Percentiles rank a stretch among this genome's conserved stretches.
Conservation (phyloP, 768 basidiomycete genomes). For the Tulasnella sp. region DNA sequence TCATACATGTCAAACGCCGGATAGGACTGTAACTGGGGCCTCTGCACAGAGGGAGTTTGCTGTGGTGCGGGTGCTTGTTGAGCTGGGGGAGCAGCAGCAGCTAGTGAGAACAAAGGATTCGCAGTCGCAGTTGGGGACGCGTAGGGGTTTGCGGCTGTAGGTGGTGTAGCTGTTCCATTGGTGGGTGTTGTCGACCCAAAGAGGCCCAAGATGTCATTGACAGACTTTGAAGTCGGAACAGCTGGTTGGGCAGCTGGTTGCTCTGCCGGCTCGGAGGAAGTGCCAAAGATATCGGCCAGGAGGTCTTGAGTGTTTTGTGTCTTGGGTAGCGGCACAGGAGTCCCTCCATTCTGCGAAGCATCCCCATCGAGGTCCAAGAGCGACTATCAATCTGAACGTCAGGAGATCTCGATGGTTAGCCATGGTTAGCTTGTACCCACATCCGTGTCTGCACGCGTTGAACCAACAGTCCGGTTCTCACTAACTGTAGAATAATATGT, state of each 20-base stretch:
- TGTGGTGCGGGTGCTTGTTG: constrained; percentile 20
- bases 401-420: not conserved
- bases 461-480: constrained; percentile 93
- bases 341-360: constrained; percentile 29
- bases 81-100: constrained; percentile 18
- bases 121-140: constrained; percentile 26
- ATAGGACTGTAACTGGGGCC: constrained; percentile 54
- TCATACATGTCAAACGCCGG: constrained; percentile 88
- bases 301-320: constrained; percentile 68
- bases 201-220: constrained; percentile 85
- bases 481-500: constrained; percentile 43
- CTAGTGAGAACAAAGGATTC: constrained; percentile 18
- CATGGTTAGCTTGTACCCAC: constrained; percentile 29
- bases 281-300: constrained; percentile 85
- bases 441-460: constrained; percentile 65
- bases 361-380: constrained; percentile 53
- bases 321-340: constrained; percentile 30
- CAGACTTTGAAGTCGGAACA: constrained; percentile 38
- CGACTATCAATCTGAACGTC: not conserved
- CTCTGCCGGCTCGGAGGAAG: constrained; percentile 27
- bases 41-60: constrained; percentile 30
- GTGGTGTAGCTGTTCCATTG: constrained; percentile 28
- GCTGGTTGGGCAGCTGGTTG: constrained; percentile 30
- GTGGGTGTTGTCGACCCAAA: constrained; percentile 47
- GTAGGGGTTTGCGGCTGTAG: constrained; percentile 24